These are phyloP conservation scores for Neckera pumila DNA, from an alignment of 225 moss, liverwort and hornwort species.

Conservation along the genomic window DNA sequence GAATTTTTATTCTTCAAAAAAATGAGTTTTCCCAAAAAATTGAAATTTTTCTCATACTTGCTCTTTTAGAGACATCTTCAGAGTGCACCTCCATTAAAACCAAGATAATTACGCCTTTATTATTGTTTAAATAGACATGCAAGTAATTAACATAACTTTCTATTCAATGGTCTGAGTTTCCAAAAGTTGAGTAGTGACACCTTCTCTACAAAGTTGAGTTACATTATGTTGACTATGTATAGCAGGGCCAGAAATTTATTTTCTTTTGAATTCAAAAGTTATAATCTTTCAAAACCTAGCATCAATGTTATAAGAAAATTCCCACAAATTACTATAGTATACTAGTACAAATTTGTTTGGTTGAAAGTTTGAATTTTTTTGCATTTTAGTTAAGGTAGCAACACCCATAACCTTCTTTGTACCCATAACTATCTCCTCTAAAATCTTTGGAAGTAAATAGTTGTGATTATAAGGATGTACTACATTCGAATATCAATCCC, in stretches of 20 bases:
- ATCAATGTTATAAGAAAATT: neutral
- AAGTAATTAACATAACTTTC: neutral
- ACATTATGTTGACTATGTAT: accelerated
- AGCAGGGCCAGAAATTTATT: accelerated
- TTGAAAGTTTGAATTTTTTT: neutral
- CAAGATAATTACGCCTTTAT: neutral
- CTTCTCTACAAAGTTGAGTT: neutral
- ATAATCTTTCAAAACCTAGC: neutral
- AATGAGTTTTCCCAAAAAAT: accelerated
- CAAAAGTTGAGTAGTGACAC: neutral
- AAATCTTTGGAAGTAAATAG: too few species aligned
- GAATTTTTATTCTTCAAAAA: neutral
- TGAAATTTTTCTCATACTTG: neutral
- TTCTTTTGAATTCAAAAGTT: neutral
- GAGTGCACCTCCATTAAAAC: neutral
- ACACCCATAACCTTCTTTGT: too few species aligned
- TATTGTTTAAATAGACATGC: neutral
- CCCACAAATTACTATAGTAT: neutral
- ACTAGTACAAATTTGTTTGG: neutral
- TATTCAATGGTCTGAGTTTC: neutral
- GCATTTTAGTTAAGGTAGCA: too few species aligned
- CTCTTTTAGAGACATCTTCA: too few species aligned
- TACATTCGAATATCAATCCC: too few species aligned
- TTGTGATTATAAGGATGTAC: too few species aligned
- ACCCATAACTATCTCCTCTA: too few species aligned